Percentiles rank a stretch among this genome's conserved stretches.
phyloP scores from a whole-genome alignment of 2,329 filamentous ascomycete genomes.

The Apiospora kogelbergensis region DNA sequence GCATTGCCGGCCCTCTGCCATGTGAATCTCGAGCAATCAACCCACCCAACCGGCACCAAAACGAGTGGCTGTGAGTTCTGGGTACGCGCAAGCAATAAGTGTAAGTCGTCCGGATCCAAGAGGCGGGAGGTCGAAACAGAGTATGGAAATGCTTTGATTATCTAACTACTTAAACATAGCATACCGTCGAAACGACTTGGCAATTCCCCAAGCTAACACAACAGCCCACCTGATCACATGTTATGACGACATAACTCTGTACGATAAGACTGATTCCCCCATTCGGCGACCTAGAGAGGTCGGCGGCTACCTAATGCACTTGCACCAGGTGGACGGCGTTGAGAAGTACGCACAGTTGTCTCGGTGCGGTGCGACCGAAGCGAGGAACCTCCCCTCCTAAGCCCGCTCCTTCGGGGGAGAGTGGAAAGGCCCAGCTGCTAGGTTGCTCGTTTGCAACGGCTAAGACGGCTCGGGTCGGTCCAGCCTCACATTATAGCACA shows the following conservation, averaged over 20 bases:
- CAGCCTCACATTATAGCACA: not conserved
- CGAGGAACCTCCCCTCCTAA: not conserved
- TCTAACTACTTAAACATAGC: not conserved
- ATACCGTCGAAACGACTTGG: not conserved
- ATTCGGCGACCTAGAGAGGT: not conserved
- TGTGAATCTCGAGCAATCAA: constrained; percentile 1
- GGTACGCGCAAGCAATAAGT: not conserved
- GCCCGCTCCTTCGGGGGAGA: not conserved
- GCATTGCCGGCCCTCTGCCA: not conserved
- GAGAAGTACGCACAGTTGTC: not conserved
- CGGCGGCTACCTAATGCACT: not conserved
- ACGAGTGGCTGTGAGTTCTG: not conserved
- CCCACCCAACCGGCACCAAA: not conserved
- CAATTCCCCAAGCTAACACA: not conserved
- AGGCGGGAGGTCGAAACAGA: not conserved
- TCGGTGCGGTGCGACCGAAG: not conserved
- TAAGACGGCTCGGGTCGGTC: constrained; percentile 6
- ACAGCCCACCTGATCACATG: constrained; percentile 1
- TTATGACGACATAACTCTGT: not conserved
- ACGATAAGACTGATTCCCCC: not conserved
- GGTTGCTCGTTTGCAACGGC: not conserved
- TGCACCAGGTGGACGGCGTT: not conserved
- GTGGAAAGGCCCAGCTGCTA: not conserved
- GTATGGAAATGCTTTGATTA: not conserved
- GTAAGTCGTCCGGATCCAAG: not conserved